phyloP scores from a whole-genome alignment of 495 filamentous ascomycete species.

The Penicillium daleae region DNA sequence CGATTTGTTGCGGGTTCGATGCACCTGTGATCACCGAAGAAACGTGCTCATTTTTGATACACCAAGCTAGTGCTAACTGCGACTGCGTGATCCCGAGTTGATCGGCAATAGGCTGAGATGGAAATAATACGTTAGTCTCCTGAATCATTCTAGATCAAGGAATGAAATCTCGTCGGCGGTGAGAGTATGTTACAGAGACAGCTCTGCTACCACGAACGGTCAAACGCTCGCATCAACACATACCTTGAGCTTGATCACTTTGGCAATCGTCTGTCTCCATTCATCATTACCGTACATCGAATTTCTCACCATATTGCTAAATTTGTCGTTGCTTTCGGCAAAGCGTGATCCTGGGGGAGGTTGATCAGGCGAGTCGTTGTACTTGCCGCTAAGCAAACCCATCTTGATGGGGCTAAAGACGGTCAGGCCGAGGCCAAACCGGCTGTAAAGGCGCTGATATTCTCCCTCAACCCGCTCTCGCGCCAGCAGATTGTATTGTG shows the following conservation, averaged over 20 bases:
- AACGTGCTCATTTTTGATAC: conserved; percentile 6
- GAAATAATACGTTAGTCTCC: not conserved
- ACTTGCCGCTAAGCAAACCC: conserved; percentile 7
- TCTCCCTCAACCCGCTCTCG: not conserved
- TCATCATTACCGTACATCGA: conserved; percentile 6
- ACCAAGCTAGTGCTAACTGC: conserved; percentile 1
- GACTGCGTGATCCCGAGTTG: conserved; percentile 2
- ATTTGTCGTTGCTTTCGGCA: conserved; percentile 7
- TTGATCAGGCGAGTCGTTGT: not conserved
- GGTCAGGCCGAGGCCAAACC: conserved; percentile 2
- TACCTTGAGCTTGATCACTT: conserved; percentile 6
- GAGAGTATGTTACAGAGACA: not conserved
- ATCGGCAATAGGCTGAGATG: not conserved
- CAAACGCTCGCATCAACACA: not conserved
- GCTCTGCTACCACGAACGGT: not conserved
- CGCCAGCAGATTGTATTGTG: not conserved
- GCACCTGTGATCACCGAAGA: conserved; percentile 4
- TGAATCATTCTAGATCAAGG: not conserved
- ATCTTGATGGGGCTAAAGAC: conserved; percentile 2
- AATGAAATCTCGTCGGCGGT: not conserved
- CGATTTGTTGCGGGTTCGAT: conserved; percentile 1
- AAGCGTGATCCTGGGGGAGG: conserved; percentile 3
- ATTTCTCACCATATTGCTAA: not conserved
- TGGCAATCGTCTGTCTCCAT: not conserved
- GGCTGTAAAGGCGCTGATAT: conserved; percentile 1